Evolutionary conservation across 257 asterid genomes (phyloP).

Genomic region (Ballota nigra): DNA sequence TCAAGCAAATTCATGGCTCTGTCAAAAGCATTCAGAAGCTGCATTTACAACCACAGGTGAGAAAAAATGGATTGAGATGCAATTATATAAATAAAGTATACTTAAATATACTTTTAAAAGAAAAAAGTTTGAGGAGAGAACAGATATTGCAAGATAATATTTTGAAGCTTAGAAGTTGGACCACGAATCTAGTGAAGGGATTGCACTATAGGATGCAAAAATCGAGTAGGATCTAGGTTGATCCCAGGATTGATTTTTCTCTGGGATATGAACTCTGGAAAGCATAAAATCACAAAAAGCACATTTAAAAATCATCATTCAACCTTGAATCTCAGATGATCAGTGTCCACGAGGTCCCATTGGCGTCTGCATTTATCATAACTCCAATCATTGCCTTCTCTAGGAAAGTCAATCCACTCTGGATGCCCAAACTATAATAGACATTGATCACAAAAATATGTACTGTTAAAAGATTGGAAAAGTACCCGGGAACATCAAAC

Average conservation of each 20-base stretch:
- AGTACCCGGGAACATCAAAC: background rate
- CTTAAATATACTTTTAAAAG: background rate
- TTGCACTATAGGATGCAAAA: constrained; percentile 13
- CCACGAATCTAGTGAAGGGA: background rate
- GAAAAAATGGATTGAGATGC: constrained; percentile 19
- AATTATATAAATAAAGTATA: constrained; percentile 8
- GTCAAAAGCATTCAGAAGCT: constrained; percentile 94
- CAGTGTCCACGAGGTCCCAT: constrained; percentile 82
- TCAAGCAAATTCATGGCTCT: constrained; percentile 88
- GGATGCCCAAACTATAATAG: constrained; percentile 89
- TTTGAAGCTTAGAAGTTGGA: constrained; percentile 7
- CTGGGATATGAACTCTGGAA: constrained; percentile 6
- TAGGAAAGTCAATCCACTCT: constrained; percentile 98
- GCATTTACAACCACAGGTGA: constrained; percentile 41
- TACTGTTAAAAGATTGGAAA: constrained; percentile 15
- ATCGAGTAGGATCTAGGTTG: background rate
- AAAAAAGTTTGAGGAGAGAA: background rate
- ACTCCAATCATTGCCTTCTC: constrained; percentile 96
- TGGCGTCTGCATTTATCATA: constrained; percentile 92
- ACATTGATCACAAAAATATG: constrained; percentile 21
- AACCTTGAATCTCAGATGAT: constrained; percentile 95
- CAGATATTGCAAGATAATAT: background rate
- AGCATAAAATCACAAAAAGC: constrained; percentile 1
- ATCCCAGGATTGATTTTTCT: background rate
- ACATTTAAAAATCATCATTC: constrained; percentile 4